A percentile compares a stretch with the other conserved stretches of the same genome.
phyloP scores from a whole-genome alignment of 2,329 filamentous ascomycete genomes.

The Aureobasidium sp. region DNA sequence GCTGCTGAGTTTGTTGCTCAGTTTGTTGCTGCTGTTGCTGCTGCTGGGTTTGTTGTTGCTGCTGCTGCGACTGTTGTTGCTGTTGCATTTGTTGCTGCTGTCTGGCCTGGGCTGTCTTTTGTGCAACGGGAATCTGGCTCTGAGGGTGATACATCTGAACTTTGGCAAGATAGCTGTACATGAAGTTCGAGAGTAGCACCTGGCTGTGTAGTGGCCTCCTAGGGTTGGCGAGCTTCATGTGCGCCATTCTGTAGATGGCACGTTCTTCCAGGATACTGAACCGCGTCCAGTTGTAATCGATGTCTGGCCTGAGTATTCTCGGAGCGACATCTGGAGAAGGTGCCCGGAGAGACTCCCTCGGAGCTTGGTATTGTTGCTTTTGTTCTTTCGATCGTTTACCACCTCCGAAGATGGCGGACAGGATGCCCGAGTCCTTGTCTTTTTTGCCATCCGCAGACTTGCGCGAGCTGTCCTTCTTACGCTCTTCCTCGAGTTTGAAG shows the following conservation, averaged over 20 bases:
- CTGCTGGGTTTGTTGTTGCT: slow-evolving; percentile 16
- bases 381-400: slow-evolving; percentile 44
- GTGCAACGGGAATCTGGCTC: slow-evolving; percentile 71
- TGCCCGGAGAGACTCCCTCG: slow-evolving; percentile 47
- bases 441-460: slow-evolving; percentile 69
- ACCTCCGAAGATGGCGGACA: slow-evolving; percentile 86
- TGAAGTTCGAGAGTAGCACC: slow-evolving; percentile 95
- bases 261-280: slow-evolving; percentile 93
- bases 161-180: slow-evolving; percentile 98
- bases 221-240: slow-evolving; percentile 98
- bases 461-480: slow-evolving; percentile 68
- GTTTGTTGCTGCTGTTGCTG: slow-evolving; percentile 26
- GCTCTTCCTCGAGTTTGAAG: slow-evolving; percentile 67
- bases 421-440: slow-evolving; percentile 65
- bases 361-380: slow-evolving; percentile 56
- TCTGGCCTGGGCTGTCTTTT: slow-evolving; percentile 46
- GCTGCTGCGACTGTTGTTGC: slow-evolving; percentile 25
- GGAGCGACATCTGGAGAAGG: slow-evolving; percentile 73
- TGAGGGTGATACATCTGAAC: slow-evolving; percentile 98
- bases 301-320: slow-evolving; percentile 67
- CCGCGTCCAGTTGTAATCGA: slow-evolving; percentile 93
- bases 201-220: slow-evolving; percentile 86
- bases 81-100: slow-evolving; percentile 31
- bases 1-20: slow-evolving; percentile 4
- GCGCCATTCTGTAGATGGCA: slow-evolving; percentile 96